Evolutionary conservation across 345 rosid species (phyloP), one percentile per base, ranked within the genome.

Genomic region (Eutrema yunnanense): DNA sequence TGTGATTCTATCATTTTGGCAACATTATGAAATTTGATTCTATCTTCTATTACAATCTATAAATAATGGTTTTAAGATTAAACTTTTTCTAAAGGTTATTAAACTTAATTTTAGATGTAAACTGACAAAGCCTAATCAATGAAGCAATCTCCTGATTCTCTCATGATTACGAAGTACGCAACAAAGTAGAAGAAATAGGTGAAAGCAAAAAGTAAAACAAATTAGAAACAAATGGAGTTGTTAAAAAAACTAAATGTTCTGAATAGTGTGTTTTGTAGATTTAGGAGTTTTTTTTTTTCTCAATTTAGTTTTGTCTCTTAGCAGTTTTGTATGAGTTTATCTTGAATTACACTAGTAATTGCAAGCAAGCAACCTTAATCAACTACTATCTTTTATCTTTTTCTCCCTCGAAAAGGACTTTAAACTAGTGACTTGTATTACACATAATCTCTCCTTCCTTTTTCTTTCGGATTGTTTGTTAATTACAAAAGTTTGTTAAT

Each of bases 351-450:
- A 58, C 38, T 58, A 30, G 61, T 50, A 58, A 49, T 74, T 49
- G 47, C 53, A 49, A 57, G 51, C 67, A 74, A 74, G 73, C 78
- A 74, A 74, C 67, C 73, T 66, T 66, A 53, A 58, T 66, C 66
- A 53, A 58, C 16, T 48, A 47, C 5, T 37, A 65, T 41, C 5
- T 38, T 34, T 26, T 12, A 62, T 52, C 1, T 56, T 74, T 58
- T 19, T 58, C 9, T 58, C 13, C 12, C 13, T 66, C n/a, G 78
- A 58, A 67, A 73, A 66, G 9, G 67, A 73, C 66, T 65, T 58
- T 19, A 49, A 58, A 66, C 19, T 49, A 22, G 53, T 50, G 40
- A 74, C 73, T 41, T 66, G 73, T 57, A 40, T 19, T 4, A 57
- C 72, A 58, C 52, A 57, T 57, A 4, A 46, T 57, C 48, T 53